Evolutionary conservation across 805 yeast species (phyloP).

Genomic region (Vanderwaltozyma tropicalis): DNA sequence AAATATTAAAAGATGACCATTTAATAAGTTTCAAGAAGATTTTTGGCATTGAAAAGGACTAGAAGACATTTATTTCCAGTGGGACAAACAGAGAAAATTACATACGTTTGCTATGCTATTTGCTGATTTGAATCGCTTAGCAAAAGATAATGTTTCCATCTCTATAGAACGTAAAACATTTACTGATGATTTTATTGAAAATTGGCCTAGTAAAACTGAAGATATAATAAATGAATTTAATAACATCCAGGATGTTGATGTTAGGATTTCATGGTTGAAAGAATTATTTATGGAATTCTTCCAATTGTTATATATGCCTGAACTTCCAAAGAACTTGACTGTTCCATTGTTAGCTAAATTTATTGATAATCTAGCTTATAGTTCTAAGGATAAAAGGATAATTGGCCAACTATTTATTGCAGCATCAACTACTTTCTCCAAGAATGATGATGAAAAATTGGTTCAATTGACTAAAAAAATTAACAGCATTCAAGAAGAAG

Average conservation of each 20-base stretch:
- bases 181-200: constrained; percentile 6
- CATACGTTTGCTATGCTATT: background rate
- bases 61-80: too few species aligned
- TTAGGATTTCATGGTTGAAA: constrained; percentile 16
- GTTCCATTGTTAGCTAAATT: constrained; percentile 5
- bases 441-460: constrained; percentile 12
- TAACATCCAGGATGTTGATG: background rate
- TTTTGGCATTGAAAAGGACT: too few species aligned
- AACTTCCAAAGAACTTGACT: background rate
- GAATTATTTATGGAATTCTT: constrained; percentile 12
- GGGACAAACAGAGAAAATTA: background rate
- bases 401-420: constrained; percentile 19
- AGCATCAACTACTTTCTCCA: constrained; percentile 7
- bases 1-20: too few species aligned
- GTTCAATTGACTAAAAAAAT: constrained; percentile 9
- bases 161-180: constrained; percentile 5
- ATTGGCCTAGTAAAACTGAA: constrained; percentile 7
- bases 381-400: background rate
- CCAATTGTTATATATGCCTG: constrained; percentile 5
- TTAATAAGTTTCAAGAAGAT: too few species aligned
- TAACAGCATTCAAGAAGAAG: constrained; percentile 10
- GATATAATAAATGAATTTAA: background rate
- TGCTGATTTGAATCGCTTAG: constrained; percentile 1
- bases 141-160: background rate
- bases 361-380: constrained; percentile 3